Percentiles rank a stretch among this genome's conserved stretches.
Conservation (phyloP, 345 rosid genomes). For the Moricandia arvensis region DNA sequence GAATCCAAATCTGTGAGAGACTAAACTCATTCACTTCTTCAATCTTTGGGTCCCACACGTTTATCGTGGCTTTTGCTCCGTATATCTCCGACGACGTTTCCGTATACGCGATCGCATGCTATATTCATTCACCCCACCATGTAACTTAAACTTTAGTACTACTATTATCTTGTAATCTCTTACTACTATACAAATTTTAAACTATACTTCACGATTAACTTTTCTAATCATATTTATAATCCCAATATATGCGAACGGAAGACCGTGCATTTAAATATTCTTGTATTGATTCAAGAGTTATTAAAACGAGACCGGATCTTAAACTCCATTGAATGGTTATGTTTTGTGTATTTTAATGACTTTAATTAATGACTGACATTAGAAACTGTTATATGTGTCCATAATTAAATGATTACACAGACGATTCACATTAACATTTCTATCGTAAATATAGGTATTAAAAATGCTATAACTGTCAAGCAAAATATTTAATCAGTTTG, state of each 20-base stretch:
- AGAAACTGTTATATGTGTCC: conserved; percentile 31
- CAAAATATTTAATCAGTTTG: background rate
- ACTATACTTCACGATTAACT: conserved; percentile 8
- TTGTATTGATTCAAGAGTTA: conserved; percentile 21
- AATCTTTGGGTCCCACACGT: conserved; percentile 94
- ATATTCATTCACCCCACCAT: conserved; percentile 12
- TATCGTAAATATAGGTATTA: background rate
- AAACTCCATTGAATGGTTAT: conserved; percentile 30
- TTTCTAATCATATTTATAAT: conserved; percentile 4
- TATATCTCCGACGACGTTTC: conserved; percentile 59
- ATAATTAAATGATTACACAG: conserved; percentile 26
- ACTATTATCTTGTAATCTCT: no score
- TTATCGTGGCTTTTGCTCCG: conserved; percentile 92
- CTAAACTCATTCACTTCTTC: conserved; percentile 91
- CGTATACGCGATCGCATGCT: conserved; percentile 98
- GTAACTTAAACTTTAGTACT: background rate
- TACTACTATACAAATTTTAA: background rate
- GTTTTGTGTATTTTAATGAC: conserved; percentile 14
- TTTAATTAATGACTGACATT: conserved; percentile 23
- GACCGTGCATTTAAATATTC: background rate
- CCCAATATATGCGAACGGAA: conserved; percentile 21
- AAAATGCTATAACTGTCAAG: background rate
- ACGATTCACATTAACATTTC: background rate
- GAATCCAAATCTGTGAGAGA: conserved; percentile 93
- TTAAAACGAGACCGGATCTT: conserved; percentile 35